phyloP scores from a whole-genome alignment of 1,284 basidiomycete genomes.

The Pseudozyma tsukubaensis region DNA sequence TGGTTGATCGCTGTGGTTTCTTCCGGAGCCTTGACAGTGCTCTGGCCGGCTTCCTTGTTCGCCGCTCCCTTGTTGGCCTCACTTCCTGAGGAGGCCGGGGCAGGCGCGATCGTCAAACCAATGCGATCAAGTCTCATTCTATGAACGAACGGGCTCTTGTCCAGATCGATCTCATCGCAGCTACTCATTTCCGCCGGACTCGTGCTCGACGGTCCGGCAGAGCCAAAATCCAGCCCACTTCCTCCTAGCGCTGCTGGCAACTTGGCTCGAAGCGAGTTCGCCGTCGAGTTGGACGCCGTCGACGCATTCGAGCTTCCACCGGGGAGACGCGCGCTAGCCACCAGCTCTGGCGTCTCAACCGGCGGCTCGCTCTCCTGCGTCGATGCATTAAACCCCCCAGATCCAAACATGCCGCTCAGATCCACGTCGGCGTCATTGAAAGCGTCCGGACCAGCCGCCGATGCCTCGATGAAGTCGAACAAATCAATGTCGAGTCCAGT shows the following conservation, averaged over 20 bases:
- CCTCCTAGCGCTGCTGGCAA: slow-evolving; percentile 32
- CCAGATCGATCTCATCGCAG: slow-evolving; percentile 54
- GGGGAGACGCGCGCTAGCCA: slow-evolving; percentile 43
- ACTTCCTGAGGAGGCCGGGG: slow-evolving; percentile 22
- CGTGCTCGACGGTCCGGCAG: slow-evolving; percentile 56
- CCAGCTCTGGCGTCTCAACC: slow-evolving; percentile 54
- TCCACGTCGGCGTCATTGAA: slow-evolving; percentile 52
- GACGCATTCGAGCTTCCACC: slow-evolving; percentile 47
- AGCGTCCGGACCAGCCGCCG: slow-evolving; percentile 48
- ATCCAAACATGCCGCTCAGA: slow-evolving; percentile 45
- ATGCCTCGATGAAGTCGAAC: slow-evolving; percentile 59
- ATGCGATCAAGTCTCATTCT: slow-evolving; percentile 48
- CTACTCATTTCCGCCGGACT: slow-evolving; percentile 58
- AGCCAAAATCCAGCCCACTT: slow-evolving; percentile 58
- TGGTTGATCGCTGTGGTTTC: slow-evolving; percentile 38
- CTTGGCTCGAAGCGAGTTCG: slow-evolving; percentile 43
- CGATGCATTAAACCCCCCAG: slow-evolving; percentile 34
- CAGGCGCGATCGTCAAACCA: slow-evolving; percentile 40
- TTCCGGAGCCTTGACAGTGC: slow-evolving; percentile 29
- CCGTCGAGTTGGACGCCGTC: slow-evolving; percentile 45
- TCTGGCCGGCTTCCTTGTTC: slow-evolving; percentile 15
- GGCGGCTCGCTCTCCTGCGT: slow-evolving; percentile 50
- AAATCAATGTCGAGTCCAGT: slow-evolving; percentile 50
- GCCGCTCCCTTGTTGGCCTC: slow-evolving; percentile 15
- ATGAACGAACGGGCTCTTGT: slow-evolving; percentile 51